Percentiles rank a stretch among this genome's conserved stretches.
phyloP scores from a whole-genome alignment of 169 alveolate species.

The Plasmodium ovale region DNA sequence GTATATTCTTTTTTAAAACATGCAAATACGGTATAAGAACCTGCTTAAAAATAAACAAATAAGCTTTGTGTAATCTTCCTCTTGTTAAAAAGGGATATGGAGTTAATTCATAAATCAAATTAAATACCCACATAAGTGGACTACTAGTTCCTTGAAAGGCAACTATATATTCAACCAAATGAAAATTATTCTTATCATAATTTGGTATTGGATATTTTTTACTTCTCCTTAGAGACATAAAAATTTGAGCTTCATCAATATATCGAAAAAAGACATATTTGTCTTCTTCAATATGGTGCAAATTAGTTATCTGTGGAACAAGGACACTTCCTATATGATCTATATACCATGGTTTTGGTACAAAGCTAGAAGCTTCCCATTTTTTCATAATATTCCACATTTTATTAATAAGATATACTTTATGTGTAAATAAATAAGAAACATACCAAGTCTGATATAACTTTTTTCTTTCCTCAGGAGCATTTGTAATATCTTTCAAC shows the following conservation, averaged over 20 bases:
- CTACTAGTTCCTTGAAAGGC: constrained; percentile 69
- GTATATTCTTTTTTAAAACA: constrained; percentile 32
- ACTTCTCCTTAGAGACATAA: constrained; percentile 51
- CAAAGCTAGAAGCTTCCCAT: constrained; percentile 49
- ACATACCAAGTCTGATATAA: constrained; percentile 56
- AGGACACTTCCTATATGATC: constrained; percentile 59
- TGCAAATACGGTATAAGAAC: constrained; percentile 53
- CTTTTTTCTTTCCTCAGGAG: neutral
- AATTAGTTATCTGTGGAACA: constrained; percentile 32
- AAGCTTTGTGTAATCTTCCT: constrained; percentile 67
- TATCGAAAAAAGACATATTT: constrained; percentile 46
- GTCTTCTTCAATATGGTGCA: constrained; percentile 33
- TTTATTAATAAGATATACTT: constrained; percentile 46
- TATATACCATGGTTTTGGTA: constrained; percentile 66
- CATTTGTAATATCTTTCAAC: constrained; percentile 22
- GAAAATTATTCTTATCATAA: constrained; percentile 44
- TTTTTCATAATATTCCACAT: constrained; percentile 74
- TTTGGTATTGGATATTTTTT: constrained; percentile 54
- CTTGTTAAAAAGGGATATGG: constrained; percentile 55
- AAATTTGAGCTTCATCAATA: constrained; percentile 29
- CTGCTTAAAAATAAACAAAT: constrained; percentile 39
- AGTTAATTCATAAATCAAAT: constrained; percentile 51
- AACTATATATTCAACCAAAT: constrained; percentile 39
- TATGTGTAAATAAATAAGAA: constrained; percentile 51
- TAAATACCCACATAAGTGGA: constrained; percentile 49